Conservation (phyloP, 108 stramenopile genomes). For the Conticribra weissflogii region DNA sequence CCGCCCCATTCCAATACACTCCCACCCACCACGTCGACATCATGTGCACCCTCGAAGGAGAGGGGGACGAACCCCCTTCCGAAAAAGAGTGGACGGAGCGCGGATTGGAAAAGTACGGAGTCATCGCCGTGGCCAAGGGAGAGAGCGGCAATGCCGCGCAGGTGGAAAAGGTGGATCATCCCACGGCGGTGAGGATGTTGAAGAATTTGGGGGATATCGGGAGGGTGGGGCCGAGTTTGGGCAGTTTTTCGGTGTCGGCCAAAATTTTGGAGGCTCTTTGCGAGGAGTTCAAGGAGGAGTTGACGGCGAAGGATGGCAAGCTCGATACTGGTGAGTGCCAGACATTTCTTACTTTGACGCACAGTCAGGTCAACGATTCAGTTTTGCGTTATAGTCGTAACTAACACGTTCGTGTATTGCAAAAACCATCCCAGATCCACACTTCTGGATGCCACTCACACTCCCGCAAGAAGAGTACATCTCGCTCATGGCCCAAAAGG, state of each 20-base stretch:
- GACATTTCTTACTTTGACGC: too few relatives aligned
- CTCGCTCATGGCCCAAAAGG: slow-evolving; percentile 89
- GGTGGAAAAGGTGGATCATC: slow-evolving; percentile 98
- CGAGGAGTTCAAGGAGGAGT: slow-evolving; percentile 84
- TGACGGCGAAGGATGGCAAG: slow-evolving; percentile 87
- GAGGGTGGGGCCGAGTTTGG: slow-evolving; percentile 92
- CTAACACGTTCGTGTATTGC: too few relatives aligned
- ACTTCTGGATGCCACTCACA: slow-evolving; percentile 99
- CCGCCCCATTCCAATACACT: slow-evolving; percentile 74
- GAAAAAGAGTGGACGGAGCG: slow-evolving; percentile 90
- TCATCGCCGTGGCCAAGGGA: slow-evolving; percentile 88
- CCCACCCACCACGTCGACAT: slow-evolving; percentile 96
- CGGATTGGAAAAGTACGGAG: slow-evolving; percentile 98
- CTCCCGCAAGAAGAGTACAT: slow-evolving; percentile 85
- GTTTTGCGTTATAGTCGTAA: too few relatives aligned
- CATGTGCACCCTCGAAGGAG: slow-evolving; percentile 83
- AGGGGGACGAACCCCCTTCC: slow-evolving; percentile 81
- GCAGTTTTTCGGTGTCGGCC: slow-evolving; percentile 92
- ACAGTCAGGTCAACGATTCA: too few relatives aligned
- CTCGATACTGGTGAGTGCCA: slow-evolving; percentile 49
- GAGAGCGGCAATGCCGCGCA: slow-evolving; percentile 91
- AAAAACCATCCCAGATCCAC: slow-evolving; percentile 90
- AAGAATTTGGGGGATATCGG: slow-evolving; percentile 86
- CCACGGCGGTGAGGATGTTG: slow-evolving; percentile 93
- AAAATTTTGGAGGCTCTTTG: slow-evolving; percentile 84